Percentiles rank a stretch among this genome's conserved stretches.
Evolutionary conservation across 2,329 filamentous ascomycete species (phyloP).

Genomic region (Acrocalymma vagum): DNA sequence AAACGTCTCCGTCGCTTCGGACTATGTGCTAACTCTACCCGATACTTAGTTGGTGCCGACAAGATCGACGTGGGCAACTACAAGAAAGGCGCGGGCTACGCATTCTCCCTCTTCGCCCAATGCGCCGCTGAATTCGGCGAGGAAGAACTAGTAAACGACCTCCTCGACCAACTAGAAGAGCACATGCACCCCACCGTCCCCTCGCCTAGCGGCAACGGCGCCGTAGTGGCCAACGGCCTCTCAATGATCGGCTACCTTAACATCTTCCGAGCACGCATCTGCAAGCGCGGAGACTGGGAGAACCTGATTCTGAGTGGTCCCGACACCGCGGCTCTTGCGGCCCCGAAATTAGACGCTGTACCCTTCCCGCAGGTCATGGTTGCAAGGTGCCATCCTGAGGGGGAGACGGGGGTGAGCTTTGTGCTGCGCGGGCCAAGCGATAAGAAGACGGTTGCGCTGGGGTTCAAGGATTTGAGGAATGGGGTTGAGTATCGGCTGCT

Average conservation of each 20-base stretch:
- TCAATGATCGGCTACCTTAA: constrained; percentile 9
- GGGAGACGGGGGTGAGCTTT: constrained; percentile 16
- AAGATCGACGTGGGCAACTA: constrained; percentile 27
- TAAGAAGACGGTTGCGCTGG: constrained; percentile 13
- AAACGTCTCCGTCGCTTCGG: constrained; percentile 17
- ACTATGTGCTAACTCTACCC: constrained; percentile 9
- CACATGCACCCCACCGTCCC: constrained; percentile 19
- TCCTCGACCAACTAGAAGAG: constrained; percentile 19
- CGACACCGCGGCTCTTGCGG: constrained; percentile 12
- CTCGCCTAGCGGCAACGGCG: constrained; percentile 15
- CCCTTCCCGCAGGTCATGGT: constrained; percentile 24
- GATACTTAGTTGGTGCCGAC: constrained; percentile 24
- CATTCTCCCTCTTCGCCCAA: constrained; percentile 14
- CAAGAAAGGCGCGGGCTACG: constrained; percentile 15
- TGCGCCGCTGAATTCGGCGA: constrained; percentile 24
- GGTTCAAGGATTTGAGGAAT: constrained; percentile 22
- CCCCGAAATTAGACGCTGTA: constrained; percentile 16
- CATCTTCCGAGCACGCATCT: constrained; percentile 8
- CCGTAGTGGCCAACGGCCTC: constrained; percentile 20
- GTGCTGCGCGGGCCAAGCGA: constrained; percentile 19
- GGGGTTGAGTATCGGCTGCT: too few species aligned
- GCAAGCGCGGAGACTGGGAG: constrained; percentile 16
- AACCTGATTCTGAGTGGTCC: constrained; percentile 16
- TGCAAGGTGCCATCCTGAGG: constrained; percentile 20
- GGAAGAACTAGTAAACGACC: constrained; percentile 14